A percentile compares a stretch with the other conserved stretches of the same genome.
These are phyloP conservation scores for Lotmaria passim DNA, from an alignment of 208 protist genomes.

Conservation along the genomic window DNA sequence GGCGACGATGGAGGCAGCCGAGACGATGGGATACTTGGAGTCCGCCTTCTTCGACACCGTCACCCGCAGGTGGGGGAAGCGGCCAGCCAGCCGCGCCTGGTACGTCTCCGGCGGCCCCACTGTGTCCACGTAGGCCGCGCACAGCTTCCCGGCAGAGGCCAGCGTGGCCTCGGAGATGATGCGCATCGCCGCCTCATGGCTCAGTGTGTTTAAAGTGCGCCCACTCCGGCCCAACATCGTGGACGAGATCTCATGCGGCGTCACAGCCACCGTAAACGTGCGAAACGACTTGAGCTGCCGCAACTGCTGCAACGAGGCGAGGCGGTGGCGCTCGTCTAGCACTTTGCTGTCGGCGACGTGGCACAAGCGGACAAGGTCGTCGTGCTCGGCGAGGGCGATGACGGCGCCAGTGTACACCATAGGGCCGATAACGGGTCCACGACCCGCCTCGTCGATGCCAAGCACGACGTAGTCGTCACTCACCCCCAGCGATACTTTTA, in stretches of 20 bases:
- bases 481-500: slow-evolving; percentile 55
- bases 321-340: slow-evolving; percentile 61
- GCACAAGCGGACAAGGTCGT: slow-evolving; percentile 69
- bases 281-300: slow-evolving; percentile 66
- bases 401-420: slow-evolving; percentile 95
- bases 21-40: slow-evolving; percentile 89
- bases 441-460: slow-evolving; percentile 96
- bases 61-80: slow-evolving; percentile 90
- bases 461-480: slow-evolving; percentile 75
- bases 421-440: slow-evolving; percentile 93
- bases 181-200: slow-evolving; percentile 82
- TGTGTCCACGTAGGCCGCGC: slow-evolving; percentile 94
- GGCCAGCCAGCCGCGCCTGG: slow-evolving; percentile 60
- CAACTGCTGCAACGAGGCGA: slow-evolving; percentile 59
- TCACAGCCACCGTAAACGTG: slow-evolving; percentile 65
- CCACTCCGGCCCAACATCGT: slow-evolving; percentile 76
- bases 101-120: slow-evolving; percentile 90
- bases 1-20: slow-evolving; percentile 93
- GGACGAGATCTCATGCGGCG: slow-evolving; percentile 73
- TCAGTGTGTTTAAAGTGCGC: slow-evolving; percentile 88
- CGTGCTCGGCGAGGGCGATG: slow-evolving; percentile 74
- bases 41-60: slow-evolving; percentile 93
- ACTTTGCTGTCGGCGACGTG: slow-evolving; percentile 91
- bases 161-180: slow-evolving; percentile 84
- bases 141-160: slow-evolving; percentile 72